Base-by-base conservation (phyloP, 257 asterid species). In the Solanum ossicruentum region DNA sequence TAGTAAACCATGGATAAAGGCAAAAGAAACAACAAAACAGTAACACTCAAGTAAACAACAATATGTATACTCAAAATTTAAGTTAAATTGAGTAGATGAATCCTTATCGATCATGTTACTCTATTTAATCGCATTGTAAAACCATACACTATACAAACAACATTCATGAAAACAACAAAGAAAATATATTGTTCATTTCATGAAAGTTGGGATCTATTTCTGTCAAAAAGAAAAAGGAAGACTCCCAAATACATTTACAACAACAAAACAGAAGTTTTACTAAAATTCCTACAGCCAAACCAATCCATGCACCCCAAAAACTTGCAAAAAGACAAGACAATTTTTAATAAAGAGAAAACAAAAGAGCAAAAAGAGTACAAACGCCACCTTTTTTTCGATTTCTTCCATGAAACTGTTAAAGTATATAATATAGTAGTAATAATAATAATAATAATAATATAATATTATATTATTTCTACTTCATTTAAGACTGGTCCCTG, bases 401-500 rank as follows among this genome's bases (percentile, higher is more conserved):
- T 51, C 63, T 51, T 77, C 26, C 47, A 52, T 77, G 63, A 77
- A 52, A 26, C 47, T 49, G 8, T 51, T 51, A 51, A 77, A 26
- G 82, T 77, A 77, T 51, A 51, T 39, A 36, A 39, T 67, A 66
- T 56, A 12, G 5, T 52, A 28, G 7, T 51, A 36, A 36, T 36
- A 36, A 36, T 5, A 28, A 17, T 51, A 36, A 36, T 36, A 36
- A 36, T 5, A 36, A 36, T 36, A 32, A 17, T 36, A 17, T 63
- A n/a, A 5, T 77, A 80, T 16, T 28, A 54, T 13, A 32, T 58
- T 60, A 16, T 61, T 28, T 57, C 23, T 61, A 61, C 84, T 51
- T 66, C 84, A 82, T 85, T 92, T 88, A 54, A 89, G 91, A 72
- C 88, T 90, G 75, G 87, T 89, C 45, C 91, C 91, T 83, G 94